Percentiles rank a stretch among this genome's conserved stretches.
These are phyloP conservation scores for Boletus insuetus DNA, from an alignment of 768 basidiomycete species.

Conservation along the genomic window DNA sequence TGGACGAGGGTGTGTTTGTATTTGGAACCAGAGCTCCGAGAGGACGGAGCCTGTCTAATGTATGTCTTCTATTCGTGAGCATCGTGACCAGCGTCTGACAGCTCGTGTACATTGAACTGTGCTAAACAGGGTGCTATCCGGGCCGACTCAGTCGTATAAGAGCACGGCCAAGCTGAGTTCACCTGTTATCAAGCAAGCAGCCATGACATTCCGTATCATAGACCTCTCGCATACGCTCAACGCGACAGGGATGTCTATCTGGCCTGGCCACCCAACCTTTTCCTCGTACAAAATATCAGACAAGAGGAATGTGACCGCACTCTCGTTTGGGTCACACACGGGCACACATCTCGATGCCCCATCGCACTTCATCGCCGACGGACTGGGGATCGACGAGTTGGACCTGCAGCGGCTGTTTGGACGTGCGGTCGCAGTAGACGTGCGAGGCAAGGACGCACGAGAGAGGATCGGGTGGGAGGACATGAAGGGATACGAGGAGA, in stretches of 20 bases:
- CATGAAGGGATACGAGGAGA: conserved; percentile 35
- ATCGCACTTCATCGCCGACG: conserved; percentile 59
- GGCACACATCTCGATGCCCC: conserved; percentile 81
- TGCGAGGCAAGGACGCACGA: conserved; percentile 41
- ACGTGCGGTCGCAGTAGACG: conserved; percentile 52
- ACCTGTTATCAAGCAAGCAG: neutral
- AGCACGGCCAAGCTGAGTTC: neutral
- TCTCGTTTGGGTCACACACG: conserved; percentile 64
- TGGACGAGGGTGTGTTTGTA: neutral
- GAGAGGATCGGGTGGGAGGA: conserved; percentile 57
- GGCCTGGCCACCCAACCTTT: conserved; percentile 24
- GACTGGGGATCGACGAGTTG: conserved; percentile 53
- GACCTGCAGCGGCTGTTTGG: conserved; percentile 51
- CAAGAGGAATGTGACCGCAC: conserved; percentile 20
- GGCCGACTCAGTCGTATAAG: neutral
- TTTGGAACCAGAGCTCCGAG: neutral
- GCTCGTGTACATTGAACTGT: neutral
- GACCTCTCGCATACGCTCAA: conserved; percentile 25
- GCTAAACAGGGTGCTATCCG: neutral
- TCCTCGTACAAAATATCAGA: conserved; percentile 4
- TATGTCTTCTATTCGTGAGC: no score
- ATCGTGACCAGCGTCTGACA: neutral
- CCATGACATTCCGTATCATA: conserved; percentile 16
- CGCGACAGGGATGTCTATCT: conserved; percentile 20
- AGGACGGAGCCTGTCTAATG: no score